Percentiles rank a stretch among this genome's conserved stretches.
phyloP scores from a whole-genome alignment of 805 yeast genomes.

The Scheffersomyces stipitis region DNA sequence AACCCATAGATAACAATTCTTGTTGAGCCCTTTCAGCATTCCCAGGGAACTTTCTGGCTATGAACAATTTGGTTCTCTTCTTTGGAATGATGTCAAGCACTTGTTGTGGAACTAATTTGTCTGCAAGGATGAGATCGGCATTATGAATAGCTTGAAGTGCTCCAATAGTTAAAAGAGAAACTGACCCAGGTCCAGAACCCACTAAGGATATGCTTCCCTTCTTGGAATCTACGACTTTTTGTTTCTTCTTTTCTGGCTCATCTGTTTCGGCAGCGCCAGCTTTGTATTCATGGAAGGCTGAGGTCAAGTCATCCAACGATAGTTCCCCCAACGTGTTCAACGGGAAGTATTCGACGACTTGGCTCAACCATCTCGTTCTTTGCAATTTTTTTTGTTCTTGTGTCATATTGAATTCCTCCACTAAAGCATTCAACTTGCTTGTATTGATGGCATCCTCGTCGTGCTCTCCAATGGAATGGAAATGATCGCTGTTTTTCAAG shows the following conservation, averaged over 20 bases:
- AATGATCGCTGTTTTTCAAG: slow-evolving; percentile 19
- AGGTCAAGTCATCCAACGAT: slow-evolving; percentile 56
- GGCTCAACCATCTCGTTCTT: slow-evolving; percentile 82
- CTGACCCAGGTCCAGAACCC: slow-evolving; percentile 93
- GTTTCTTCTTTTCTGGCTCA: background rate
- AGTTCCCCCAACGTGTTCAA: slow-evolving; percentile 59
- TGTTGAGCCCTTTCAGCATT: slow-evolving; percentile 93
- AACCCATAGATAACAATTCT: slow-evolving; percentile 73
- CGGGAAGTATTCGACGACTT: slow-evolving; percentile 89
- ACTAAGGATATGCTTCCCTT: slow-evolving; percentile 74
- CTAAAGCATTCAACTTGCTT: slow-evolving; percentile 57
- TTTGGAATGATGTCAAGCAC: slow-evolving; percentile 81
- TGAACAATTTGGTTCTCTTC: slow-evolving; percentile 64
- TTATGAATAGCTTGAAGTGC: slow-evolving; percentile 77
- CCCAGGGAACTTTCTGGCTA: slow-evolving; percentile 94
- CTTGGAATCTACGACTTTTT: slow-evolving; percentile 6
- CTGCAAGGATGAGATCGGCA: slow-evolving; percentile 86
- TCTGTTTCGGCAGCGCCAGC: slow-evolving; percentile 1
- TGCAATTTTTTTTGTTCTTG: slow-evolving; percentile 52
- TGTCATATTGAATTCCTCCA: slow-evolving; percentile 57
- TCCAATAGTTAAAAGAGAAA: slow-evolving; percentile 77
- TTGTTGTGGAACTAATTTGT: slow-evolving; percentile 87
- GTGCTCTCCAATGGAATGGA: slow-evolving; percentile 43
- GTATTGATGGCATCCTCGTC: slow-evolving; percentile 72
- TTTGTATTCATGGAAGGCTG: slow-evolving; percentile 32